Base-by-base conservation (phyloP, 345 rosid species). In the Psidium friedrichsthalianum region DNA sequence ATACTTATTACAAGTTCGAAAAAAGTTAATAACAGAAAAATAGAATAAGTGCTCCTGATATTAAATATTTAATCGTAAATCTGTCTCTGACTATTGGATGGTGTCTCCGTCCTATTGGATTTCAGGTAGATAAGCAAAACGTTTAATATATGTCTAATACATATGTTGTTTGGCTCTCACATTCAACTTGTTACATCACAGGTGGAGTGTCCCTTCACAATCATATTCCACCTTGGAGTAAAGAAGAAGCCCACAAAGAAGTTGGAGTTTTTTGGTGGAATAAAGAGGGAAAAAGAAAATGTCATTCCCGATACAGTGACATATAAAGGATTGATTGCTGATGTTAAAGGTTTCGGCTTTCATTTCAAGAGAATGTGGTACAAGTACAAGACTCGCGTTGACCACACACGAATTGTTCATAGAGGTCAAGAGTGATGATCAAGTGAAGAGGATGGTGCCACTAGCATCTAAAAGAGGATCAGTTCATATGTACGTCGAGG, bases 61-160 rank as follows among this genome's bases (percentile, higher is more conserved):
- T 36, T 0, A 1, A 12, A 8, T 58, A n/a, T 0, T n/a, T n/a
- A 58, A 12, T 58, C 1, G 8, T n/a, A n/a, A 1, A n/a, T 6
- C 16, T 12, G 69, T 58, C 36, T 13, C 18, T n/a, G 5, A n/a
- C 36, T 58, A 58, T 5, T 5, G 32, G 12, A n/a, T 58, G 9
- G 12, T n/a, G 14, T n/a, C 8, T 12, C 1, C n/a, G 69, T 4
- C 64, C 1, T 57, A 11, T 25, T 4, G 3, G 15, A 57, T 57
- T 57, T 57, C 1, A 0, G 29, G 6, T 25, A 11, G 3, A 57
- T 25, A 25, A 4, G 69, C 1, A 5, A 0, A 58, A 1, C 0
- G 69, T 11, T 12, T 12, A 58, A 12, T 58, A n/a, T n/a, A 2
- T n/a, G 11, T 4, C 18, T 18, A 5, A n/a, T 58, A n/a, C 8